Conservation (phyloP, 75 land plant species). For the Cryptomeria japonica region DNA sequence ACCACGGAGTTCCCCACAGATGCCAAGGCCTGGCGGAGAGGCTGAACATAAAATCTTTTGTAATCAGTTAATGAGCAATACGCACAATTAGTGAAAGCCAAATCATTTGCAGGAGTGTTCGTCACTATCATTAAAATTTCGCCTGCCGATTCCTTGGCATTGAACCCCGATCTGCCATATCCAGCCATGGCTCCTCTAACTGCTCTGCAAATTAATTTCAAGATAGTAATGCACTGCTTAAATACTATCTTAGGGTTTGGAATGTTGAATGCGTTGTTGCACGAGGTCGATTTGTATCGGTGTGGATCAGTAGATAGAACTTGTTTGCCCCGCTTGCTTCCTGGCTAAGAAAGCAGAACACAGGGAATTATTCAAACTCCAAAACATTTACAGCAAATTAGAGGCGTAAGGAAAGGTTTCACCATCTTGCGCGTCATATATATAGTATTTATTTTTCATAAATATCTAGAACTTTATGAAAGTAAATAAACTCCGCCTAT, state of each 20-base stretch:
- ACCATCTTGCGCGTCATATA: no score
- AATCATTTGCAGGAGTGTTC: conserved; percentile 62
- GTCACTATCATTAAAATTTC: conserved; percentile 46
- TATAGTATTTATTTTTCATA: no score
- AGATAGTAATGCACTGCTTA: background rate
- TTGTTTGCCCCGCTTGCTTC: background rate
- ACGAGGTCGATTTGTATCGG: background rate
- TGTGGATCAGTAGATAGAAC: background rate
- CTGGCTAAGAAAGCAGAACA: background rate
- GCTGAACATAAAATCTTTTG: conserved; percentile 27
- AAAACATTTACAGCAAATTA: background rate
- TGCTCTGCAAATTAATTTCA: background rate
- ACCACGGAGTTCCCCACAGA: conserved; percentile 44
- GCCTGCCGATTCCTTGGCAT: background rate
- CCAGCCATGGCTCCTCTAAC: background rate
- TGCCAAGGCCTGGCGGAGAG: conserved; percentile 30
- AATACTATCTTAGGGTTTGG: background rate
- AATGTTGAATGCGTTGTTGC: background rate
- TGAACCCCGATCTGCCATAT: background rate
- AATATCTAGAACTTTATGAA: no score
- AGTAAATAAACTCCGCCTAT: no score
- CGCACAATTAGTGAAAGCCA: conserved; percentile 74
- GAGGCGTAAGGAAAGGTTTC: no score
- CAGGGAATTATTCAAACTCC: background rate
- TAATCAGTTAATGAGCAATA: conserved; percentile 63